Evolutionary conservation across 2,329 filamentous ascomycete species (phyloP).

Genomic region (Colletotrichum acutatum): DNA sequence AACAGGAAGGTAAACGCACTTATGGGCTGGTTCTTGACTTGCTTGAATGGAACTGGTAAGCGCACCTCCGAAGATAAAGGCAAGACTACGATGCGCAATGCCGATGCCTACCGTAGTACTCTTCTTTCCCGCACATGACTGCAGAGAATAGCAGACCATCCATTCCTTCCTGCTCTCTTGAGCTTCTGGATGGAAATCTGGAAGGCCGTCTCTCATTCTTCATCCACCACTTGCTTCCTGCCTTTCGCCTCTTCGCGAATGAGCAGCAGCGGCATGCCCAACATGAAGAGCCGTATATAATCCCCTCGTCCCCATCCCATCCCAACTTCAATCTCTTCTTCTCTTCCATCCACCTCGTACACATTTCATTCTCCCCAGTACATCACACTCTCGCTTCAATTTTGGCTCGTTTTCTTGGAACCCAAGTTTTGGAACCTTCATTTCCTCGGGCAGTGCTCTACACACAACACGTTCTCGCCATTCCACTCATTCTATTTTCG

Average conservation of each 20-base stretch:
- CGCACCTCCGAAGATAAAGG: not conserved
- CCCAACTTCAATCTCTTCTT: not conserved
- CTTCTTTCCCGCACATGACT: not conserved
- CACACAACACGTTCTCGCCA: constrained; percentile 8
- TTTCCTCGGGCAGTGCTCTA: constrained; percentile 21
- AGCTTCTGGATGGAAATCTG: not conserved
- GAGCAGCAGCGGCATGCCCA: not conserved
- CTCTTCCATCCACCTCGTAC: constrained; percentile 4
- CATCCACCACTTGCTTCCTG: not conserved
- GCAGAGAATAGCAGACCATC: not conserved
- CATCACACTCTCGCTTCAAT: constrained; percentile 30
- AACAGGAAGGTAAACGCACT: no score
- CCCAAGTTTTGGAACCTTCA: constrained; percentile 31
- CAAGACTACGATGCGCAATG: not conserved
- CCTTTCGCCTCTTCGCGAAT: not conserved
- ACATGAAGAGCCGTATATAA: not conserved
- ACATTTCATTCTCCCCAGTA: constrained; percentile 12
- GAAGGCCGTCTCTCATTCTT: not conserved
- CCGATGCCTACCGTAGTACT: not conserved
- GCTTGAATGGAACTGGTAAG: not conserved
- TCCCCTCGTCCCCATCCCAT: not conserved
- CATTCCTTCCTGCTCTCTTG: not conserved
- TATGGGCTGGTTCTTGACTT: not conserved
- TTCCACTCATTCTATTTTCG: constrained; percentile 16
- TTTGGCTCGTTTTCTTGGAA: constrained; percentile 35